Base-by-base conservation (phyloP, 257 asterid genomes). In the Cinchona pubescens region DNA sequence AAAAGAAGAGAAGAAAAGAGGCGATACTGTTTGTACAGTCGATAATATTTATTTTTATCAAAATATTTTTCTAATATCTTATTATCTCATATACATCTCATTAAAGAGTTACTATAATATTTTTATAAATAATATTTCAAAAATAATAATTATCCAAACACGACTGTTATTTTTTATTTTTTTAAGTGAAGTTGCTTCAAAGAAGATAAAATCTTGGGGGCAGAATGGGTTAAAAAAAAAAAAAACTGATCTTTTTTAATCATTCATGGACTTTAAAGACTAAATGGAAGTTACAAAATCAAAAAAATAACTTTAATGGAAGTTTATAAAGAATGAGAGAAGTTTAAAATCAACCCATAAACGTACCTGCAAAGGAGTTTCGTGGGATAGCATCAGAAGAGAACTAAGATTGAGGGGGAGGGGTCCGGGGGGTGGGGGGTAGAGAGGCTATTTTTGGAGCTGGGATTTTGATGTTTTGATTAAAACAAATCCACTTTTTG, bases 181-280 rank as follows among this genome's bases (percentile, higher is more conserved):
- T 30, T 84, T 82, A 80, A 80, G 79, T 43, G 85, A 68, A 69
- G 85, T 87, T 38, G 55, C 15, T 48, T 66, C 11, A 3, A 45
- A 42, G 55, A 56, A 63, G 49, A 60, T 32, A 64, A 37, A 46
- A 18, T 14, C 19, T 9, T n/a, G 11, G 19, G 38, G 61, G 37
- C 38, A 14, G 55, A 8, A 63, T 15, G 71, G 46, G 32, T 4
- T 2, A 25, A 30, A 37, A 58, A 55, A 63, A 5, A 25, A 30
- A 37, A 58, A 55, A 63, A 19, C 27, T 27, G 73, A 65, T 48
- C 51, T 68, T 77, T 58, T 63, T 18, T n/a, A n/a, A 9, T n/a
- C 18, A 18, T 40, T 67, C 40, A 16, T 15, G 5, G 43, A 55
- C 0, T 40, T 40, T 9, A 60, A 55, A 14, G 61, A 42, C n/a